phyloP scores from a whole-genome alignment of 2,329 filamentous ascomycete genomes.

The Tolypocladium tropicale region DNA sequence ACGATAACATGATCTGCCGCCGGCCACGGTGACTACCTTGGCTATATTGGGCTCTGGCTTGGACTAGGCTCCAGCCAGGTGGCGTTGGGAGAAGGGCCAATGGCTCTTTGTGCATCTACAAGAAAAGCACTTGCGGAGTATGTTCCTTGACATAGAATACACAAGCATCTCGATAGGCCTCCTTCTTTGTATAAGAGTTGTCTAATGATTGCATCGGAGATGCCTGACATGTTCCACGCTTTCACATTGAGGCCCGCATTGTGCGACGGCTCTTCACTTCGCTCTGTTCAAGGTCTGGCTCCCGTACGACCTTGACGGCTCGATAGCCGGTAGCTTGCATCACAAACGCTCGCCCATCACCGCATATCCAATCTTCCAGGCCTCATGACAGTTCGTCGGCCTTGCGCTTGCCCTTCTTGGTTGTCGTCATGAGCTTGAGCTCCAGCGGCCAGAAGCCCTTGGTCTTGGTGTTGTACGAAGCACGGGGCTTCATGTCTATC shows the following conservation, averaged over 20 bases:
- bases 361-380: background rate
- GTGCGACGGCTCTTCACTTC: background rate
- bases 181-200: background rate
- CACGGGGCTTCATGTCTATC: constrained; percentile 37
- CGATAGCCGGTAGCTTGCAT: background rate
- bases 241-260: background rate
- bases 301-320: background rate
- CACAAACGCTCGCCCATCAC: no score
- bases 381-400: constrained; percentile 17
- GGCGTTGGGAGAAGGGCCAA: constrained; percentile 1
- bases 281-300: background rate
- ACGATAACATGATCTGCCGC: background rate
- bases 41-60: no score
- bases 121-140: background rate
- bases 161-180: background rate
- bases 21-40: background rate
- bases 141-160: background rate
- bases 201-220: background rate
- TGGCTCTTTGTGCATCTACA: background rate
- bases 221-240: background rate
- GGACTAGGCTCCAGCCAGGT: background rate
- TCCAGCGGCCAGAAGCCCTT: constrained; percentile 49
- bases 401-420: constrained; percentile 37
- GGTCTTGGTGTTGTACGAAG: constrained; percentile 29
- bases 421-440: constrained; percentile 51